These are phyloP conservation scores for Fusarium sp. DNA, from an alignment of 2,329 filamentous ascomycete species.

Conservation along the genomic window DNA sequence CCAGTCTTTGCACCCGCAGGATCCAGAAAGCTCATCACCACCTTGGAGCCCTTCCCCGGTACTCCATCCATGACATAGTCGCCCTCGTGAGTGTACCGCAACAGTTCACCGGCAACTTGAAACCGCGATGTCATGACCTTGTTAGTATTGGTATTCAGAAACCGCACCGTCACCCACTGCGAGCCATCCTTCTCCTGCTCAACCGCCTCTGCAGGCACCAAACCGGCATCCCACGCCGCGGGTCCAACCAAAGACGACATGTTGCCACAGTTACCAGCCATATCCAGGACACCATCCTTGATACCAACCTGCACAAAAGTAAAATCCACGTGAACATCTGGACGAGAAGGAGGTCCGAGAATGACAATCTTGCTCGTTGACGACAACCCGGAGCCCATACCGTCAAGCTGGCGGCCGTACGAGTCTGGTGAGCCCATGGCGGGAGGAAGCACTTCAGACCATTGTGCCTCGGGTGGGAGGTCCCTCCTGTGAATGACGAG, in stretches of 20 bases:
- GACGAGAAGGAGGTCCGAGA: constrained; percentile 63
- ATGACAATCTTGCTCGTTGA: constrained; percentile 79
- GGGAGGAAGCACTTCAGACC: constrained; percentile 65
- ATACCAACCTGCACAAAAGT: constrained; percentile 79
- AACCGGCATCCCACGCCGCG: constrained; percentile 49
- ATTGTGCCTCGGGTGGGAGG: constrained; percentile 52
- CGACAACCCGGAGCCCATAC: constrained; percentile 76
- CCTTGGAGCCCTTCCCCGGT: constrained; percentile 65
- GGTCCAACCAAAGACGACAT: constrained; percentile 77
- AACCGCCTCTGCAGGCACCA: constrained; percentile 34
- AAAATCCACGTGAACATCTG: constrained; percentile 72
- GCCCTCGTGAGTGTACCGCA: constrained; percentile 53
- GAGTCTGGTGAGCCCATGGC: constrained; percentile 75
- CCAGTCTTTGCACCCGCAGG: constrained; percentile 75
- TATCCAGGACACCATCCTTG: constrained; percentile 70
- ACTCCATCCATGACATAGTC: constrained; percentile 75
- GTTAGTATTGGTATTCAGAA: constrained; percentile 78
- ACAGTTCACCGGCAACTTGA: constrained; percentile 56
- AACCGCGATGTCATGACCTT: constrained; percentile 73
- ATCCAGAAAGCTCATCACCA: constrained; percentile 71
- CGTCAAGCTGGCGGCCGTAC: constrained; percentile 77
- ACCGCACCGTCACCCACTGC: constrained; percentile 62
- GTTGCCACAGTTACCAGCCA: constrained; percentile 81
- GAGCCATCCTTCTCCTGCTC: constrained; percentile 43
- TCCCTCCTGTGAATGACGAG: constrained; percentile 61